Evolutionary conservation across 148 eudicot genomes (phyloP).

Genomic region (Rhododendron mucronatum): DNA sequence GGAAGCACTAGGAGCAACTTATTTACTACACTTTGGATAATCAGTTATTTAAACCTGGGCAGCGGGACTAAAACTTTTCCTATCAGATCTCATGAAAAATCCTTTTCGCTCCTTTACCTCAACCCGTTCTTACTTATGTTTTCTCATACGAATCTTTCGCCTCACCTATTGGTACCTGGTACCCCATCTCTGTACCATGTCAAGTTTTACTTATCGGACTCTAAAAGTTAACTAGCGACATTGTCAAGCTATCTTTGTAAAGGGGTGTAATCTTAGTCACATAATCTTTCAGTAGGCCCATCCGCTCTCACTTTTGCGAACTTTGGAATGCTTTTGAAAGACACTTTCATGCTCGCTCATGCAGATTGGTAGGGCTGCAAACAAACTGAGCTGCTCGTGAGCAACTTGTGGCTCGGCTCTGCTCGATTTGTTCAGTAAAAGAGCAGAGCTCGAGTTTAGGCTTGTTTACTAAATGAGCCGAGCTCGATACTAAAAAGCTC

Average conservation of each 20-base stretch:
- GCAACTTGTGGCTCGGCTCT: background rate
- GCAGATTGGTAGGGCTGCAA: background rate
- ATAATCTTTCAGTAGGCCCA: background rate
- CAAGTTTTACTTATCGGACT: background rate
- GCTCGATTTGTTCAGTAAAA: too few species aligned
- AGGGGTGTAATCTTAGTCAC: background rate
- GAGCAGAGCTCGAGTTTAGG: too few species aligned
- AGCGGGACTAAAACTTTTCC: background rate
- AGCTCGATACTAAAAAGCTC: background rate
- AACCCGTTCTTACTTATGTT: background rate
- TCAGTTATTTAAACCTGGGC: background rate
- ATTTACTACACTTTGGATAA: background rate
- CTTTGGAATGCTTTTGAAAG: background rate
- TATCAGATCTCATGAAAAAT: background rate
- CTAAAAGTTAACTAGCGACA: background rate
- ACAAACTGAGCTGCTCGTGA: background rate
- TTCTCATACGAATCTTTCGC: background rate
- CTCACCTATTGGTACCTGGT: background rate
- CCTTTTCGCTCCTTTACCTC: background rate
- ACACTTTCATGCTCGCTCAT: background rate
- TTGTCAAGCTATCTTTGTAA: background rate
- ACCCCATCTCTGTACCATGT: background rate
- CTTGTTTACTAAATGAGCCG: background rate
- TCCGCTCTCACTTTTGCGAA: background rate
- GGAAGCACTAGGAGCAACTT: background rate